Conservation (phyloP, 1,284 basidiomycete genomes). For the Polyporus tsugae region DNA sequence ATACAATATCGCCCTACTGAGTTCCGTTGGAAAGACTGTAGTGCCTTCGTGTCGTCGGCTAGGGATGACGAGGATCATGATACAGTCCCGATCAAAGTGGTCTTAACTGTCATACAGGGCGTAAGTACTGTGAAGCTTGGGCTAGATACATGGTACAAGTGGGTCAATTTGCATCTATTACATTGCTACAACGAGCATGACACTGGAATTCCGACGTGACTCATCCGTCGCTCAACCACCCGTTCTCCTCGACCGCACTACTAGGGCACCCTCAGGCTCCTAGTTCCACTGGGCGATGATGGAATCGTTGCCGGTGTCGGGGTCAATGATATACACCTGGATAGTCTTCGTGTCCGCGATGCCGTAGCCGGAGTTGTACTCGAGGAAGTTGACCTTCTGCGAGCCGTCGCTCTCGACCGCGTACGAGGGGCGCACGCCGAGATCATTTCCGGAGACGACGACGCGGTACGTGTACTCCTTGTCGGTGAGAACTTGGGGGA, state of each 20-base stretch:
- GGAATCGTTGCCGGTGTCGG: slow-evolving; percentile 20
- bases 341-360: slow-evolving; percentile 22
- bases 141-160: neutral
- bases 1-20: too few relatives aligned
- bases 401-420: slow-evolving; percentile 30
- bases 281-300: slow-evolving; percentile 31
- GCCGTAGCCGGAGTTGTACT: slow-evolving; percentile 35
- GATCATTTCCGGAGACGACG: slow-evolving; percentile 25
- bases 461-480: slow-evolving; percentile 37
- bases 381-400: slow-evolving; percentile 35
- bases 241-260: too few relatives aligned
- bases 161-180: neutral
- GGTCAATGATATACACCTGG: slow-evolving; percentile 33
- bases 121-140: too few relatives aligned
- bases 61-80: too few relatives aligned
- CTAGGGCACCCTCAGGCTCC: too few relatives aligned
- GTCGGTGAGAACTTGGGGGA: slow-evolving; percentile 31
- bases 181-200: neutral
- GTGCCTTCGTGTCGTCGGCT: too few relatives aligned
- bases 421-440: slow-evolving; percentile 28
- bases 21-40: too few relatives aligned
- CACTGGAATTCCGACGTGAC: too few relatives aligned
- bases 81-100: too few relatives aligned
- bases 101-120: too few relatives aligned
- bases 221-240: too few relatives aligned